phyloP scores from a whole-genome alignment of 176 grass and related monocot genomes.

The Canna indica region DNA sequence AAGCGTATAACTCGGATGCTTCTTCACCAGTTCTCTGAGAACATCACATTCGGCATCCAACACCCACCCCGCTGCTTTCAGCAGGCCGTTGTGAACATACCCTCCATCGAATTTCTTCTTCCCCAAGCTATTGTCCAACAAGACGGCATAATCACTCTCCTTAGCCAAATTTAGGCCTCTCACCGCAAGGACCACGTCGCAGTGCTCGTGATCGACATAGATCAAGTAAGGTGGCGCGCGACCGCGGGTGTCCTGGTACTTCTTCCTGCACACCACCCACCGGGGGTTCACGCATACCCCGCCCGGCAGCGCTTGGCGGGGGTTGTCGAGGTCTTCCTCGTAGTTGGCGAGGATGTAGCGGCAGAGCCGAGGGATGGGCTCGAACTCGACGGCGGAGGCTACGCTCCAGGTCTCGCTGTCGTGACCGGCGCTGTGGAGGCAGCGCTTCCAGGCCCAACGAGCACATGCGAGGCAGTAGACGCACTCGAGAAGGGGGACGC shows the following conservation, averaged over 20 bases:
- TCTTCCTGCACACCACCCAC: conserved; percentile 42
- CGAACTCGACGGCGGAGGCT: conserved; percentile 53
- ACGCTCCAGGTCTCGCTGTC: conserved; percentile 79
- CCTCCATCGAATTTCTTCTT: conserved; percentile 72
- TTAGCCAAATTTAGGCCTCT: conserved; percentile 64
- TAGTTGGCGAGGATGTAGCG: conserved; percentile 86
- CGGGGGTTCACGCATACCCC: conserved; percentile 27
- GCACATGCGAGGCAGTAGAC: conserved; percentile 94
- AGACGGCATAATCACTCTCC: conserved; percentile 69
- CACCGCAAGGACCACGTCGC: conserved; percentile 65
- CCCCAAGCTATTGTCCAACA: conserved; percentile 76
- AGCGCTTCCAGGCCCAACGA: conserved; percentile 93
- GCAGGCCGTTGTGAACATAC: conserved; percentile 79
- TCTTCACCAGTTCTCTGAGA: conserved; percentile 40
- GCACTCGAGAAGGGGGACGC: conserved; percentile 79
- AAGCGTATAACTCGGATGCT: conserved; percentile 51
- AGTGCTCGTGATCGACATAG: conserved; percentile 71
- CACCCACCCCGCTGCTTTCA: conserved; percentile 62
- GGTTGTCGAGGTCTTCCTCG: conserved; percentile 30
- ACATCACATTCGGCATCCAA: conserved; percentile 69
- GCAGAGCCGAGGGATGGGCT: conserved; percentile 66
- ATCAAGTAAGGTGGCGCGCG: conserved; percentile 73
- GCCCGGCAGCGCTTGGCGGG: conserved; percentile 18
- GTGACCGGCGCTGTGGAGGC: conserved; percentile 56
- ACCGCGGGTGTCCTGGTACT: conserved; percentile 51